Conservation (phyloP, 2,329 filamentous ascomycete genomes). For the Penicillium italicum region DNA sequence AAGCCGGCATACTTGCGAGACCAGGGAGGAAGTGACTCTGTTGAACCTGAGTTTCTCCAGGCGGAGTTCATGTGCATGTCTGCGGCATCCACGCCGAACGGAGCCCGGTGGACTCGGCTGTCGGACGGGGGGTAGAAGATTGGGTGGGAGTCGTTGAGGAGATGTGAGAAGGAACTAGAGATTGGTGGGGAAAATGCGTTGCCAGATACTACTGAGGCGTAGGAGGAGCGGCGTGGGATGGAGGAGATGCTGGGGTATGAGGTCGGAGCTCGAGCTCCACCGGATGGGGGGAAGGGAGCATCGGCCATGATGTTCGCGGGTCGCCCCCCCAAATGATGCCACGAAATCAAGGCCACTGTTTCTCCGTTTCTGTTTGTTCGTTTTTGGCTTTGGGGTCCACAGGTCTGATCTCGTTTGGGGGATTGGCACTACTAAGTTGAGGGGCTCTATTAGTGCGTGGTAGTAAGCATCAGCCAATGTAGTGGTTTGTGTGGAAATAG, state of each 20-base stretch:
- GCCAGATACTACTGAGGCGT: constrained; percentile 59
- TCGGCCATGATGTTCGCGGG: constrained; percentile 43
- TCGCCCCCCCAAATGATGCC: constrained; percentile 13
- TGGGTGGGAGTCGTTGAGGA: constrained; percentile 46
- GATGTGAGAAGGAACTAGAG: constrained; percentile 52
- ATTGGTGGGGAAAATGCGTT: constrained; percentile 41
- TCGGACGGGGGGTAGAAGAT: constrained; percentile 38
- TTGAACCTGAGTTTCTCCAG: constrained; percentile 42
- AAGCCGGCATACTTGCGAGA: constrained; percentile 47
- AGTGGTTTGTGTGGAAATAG: background rate
- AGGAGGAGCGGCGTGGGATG: constrained; percentile 55
- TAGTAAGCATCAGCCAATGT: background rate
- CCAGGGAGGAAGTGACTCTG: constrained; percentile 45
- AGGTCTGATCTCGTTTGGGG: background rate
- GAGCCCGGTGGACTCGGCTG: constrained; percentile 31
- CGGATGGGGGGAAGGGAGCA: constrained; percentile 40
- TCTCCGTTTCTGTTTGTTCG: background rate
- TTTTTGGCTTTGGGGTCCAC: background rate
- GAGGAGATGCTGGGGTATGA: constrained; percentile 33
- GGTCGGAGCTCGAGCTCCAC: constrained; percentile 38
- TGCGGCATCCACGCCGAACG: constrained; percentile 43
- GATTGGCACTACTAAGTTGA: background rate
- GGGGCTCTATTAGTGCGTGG: background rate
- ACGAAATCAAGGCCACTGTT: background rate
- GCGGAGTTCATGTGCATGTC: constrained; percentile 49